These are phyloP conservation scores for Globisporangium iwayamae DNA, from an alignment of 352 stramenopile genomes.

Conservation along the genomic window DNA sequence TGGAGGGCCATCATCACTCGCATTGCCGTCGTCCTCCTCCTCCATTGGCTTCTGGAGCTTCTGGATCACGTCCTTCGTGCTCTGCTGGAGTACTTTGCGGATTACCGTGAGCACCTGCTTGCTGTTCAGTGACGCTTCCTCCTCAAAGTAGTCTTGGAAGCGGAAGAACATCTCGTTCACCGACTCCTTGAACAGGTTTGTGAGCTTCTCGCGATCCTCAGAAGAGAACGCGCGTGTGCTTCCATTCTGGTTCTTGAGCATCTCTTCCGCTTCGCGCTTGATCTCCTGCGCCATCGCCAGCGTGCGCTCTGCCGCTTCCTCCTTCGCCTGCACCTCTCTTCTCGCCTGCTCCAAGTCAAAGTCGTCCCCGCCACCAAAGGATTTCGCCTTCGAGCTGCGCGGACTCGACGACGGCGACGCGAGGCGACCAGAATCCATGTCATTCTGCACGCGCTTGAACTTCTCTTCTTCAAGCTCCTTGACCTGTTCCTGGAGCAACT, in stretches of 20 bases:
- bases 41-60: conserved; percentile 36
- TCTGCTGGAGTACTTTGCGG: conserved; percentile 77
- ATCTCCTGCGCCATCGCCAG: conserved; percentile 46
- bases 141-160: conserved; percentile 79
- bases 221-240: background rate
- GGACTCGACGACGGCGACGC: conserved; percentile 23
- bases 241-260: conserved; percentile 25
- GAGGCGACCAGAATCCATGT: conserved; percentile 28
- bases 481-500: conserved; percentile 47
- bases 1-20: conserved; percentile 34
- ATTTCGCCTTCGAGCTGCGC: conserved; percentile 11
- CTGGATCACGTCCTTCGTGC: conserved; percentile 65
- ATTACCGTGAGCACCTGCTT: conserved; percentile 73
- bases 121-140: conserved; percentile 49
- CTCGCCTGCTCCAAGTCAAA: conserved; percentile 14
- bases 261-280: conserved; percentile 54
- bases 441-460: conserved; percentile 42
- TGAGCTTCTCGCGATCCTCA: conserved; percentile 36
- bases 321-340: conserved; percentile 27
- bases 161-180: conserved; percentile 84
- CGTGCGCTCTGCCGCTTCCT: conserved; percentile 39
- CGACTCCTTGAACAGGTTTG: conserved; percentile 65
- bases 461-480: conserved; percentile 52
- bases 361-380: conserved; percentile 5
- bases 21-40: conserved; percentile 26